Percentiles rank a stretch among this genome's conserved stretches.
These are phyloP conservation scores for Neurospora sp. DNA, from an alignment of 2,329 filamentous ascomycete genomes.

Conservation along the genomic window DNA sequence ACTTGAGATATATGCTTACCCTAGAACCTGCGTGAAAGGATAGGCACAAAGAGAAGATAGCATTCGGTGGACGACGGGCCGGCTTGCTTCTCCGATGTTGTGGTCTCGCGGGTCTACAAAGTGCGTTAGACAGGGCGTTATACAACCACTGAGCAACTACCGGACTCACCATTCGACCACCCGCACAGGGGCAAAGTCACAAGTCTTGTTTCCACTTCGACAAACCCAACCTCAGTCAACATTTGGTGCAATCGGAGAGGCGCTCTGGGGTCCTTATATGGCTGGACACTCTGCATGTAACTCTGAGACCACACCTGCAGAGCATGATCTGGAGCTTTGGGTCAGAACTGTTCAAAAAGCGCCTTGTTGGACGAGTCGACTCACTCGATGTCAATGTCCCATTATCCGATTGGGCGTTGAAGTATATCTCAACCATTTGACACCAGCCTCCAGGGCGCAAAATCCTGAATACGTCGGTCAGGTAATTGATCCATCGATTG, in stretches of 20 bases:
- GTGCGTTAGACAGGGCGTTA: slow-evolving; percentile 11
- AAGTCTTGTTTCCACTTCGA: slow-evolving; percentile 55
- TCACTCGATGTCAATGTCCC: slow-evolving; percentile 59
- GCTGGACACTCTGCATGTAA: slow-evolving; percentile 52
- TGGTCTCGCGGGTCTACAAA: slow-evolving; percentile 37
- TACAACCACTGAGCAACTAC: background rate
- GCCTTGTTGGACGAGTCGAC: slow-evolving; percentile 11
- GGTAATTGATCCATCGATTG: slow-evolving; percentile 63
- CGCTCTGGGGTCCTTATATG: slow-evolving; percentile 55
- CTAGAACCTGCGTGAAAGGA: slow-evolving; percentile 41
- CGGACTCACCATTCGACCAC: slow-evolving; percentile 53
- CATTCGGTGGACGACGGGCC: slow-evolving; percentile 43
- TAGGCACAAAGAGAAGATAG: slow-evolving; percentile 46
- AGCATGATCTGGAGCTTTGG: slow-evolving; percentile 40
- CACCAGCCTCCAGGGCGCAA: slow-evolving; percentile 72
- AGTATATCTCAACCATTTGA: slow-evolving; percentile 81
- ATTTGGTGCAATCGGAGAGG: slow-evolving; percentile 49
- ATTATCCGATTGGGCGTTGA: slow-evolving; percentile 77
- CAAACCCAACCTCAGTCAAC: slow-evolving; percentile 54
- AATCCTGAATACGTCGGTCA: slow-evolving; percentile 64
- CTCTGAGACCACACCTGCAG: slow-evolving; percentile 57
- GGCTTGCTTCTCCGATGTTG: slow-evolving; percentile 43
- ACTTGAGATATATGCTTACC: slow-evolving; percentile 25
- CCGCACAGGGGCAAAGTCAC: slow-evolving; percentile 58
- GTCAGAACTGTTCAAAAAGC: slow-evolving; percentile 3